Evolutionary conservation across 441 rosid genomes (phyloP), one percentile per base, ranked within the genome.

Genomic region (Eruca vesicaria): DNA sequence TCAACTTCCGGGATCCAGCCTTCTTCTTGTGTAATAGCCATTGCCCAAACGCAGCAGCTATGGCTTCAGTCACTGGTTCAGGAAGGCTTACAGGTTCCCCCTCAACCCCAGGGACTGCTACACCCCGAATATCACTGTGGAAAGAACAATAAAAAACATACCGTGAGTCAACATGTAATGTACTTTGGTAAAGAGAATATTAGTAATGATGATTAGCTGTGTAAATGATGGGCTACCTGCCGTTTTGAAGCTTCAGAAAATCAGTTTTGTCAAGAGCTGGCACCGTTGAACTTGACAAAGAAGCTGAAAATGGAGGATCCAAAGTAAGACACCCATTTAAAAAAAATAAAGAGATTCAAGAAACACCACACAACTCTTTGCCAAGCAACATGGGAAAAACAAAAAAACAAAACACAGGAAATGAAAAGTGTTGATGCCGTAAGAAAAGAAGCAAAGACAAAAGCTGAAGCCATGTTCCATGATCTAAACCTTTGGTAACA

Each of bases 221-320:
- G n/a, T n/a, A n/a, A 16, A 41, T 67, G 63, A n/a, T 61, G 52
- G 68, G 32, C 70, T 77, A 90, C 99, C 98, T 93, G 82, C 99
- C 99, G 87, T 93, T 96, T 80, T 96, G 97, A 85, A 96, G 98
- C 84, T 93, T 96, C 66, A 89, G 73, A 82, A 96, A 90, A 80
- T 89, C 90, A 68, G n/a, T 80, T 77, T 85, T 89, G 72, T 84
- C 89, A 72, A 89, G 82, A 77, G 85, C 71, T 26, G 90, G 90
- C 48, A 78, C 76, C 48, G 90, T 82, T 62, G 88, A 78, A 75
- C 84, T 82, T 69, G 89, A 82, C 31, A 85, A 62, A 79, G 90
- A 82, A 81, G 93, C 97, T 91, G 91, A 83, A 82, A 85, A 60
- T 63, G 21, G 28, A 79, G 14, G 56, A 9, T 10, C 43, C 55